Conservation (phyloP, 768 basidiomycete genomes). For the Pholiota molesta region DNA sequence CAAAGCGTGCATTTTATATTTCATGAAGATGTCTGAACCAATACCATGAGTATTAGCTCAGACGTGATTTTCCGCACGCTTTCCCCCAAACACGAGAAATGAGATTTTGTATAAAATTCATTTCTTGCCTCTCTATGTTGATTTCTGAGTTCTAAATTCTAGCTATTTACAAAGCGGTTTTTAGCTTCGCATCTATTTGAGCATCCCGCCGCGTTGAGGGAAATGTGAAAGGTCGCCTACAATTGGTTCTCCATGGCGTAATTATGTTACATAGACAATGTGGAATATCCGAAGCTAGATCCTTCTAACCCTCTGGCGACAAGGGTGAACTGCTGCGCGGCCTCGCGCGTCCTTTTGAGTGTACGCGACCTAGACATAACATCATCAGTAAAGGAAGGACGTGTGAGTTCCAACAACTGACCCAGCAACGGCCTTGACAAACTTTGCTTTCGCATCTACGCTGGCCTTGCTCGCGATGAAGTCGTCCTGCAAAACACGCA, state of each 20-base stretch:
- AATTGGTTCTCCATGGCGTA: neutral
- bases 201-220: neutral
- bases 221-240: neutral
- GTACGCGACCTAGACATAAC: constrained; percentile 60
- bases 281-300: constrained; percentile 84
- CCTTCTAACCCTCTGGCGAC: constrained; percentile 85
- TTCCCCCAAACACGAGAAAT: too few species aligned
- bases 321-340: constrained; percentile 85
- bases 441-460: constrained; percentile 74
- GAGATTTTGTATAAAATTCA: too few species aligned
- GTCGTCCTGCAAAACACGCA: constrained; percentile 50
- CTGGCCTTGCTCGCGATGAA: constrained; percentile 78
- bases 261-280: constrained; percentile 50
- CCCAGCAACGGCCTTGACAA: constrained; percentile 74
- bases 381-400: neutral
- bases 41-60: too few species aligned
- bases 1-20: too few species aligned
- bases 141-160: too few species aligned
- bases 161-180: neutral
- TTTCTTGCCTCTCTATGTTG: too few species aligned
- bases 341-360: constrained; percentile 74
- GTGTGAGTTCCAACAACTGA: too few species aligned
- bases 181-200: neutral
- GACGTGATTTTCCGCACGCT: too few species aligned
- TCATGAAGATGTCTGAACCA: too few species aligned